phyloP scores from a whole-genome alignment of 371 early-diverging fungal species.

The Circinella umbellata region DNA sequence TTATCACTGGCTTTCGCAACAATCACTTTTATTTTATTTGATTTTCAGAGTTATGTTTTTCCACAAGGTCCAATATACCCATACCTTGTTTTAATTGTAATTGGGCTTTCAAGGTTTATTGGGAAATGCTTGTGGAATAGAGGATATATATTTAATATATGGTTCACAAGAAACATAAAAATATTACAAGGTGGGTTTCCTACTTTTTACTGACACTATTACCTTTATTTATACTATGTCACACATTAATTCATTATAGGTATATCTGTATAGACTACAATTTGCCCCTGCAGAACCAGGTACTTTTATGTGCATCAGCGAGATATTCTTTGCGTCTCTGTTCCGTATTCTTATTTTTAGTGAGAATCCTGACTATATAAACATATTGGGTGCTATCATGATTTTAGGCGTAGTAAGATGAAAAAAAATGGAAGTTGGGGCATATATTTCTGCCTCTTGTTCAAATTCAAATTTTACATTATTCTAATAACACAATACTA shows the following conservation, averaged over 20 bases:
- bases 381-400: conserved; percentile 59
- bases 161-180: too few species aligned
- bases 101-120: conserved; percentile 56
- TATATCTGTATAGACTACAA: conserved; percentile 52
- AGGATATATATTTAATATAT: not conserved
- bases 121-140: conserved; percentile 74
- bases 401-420: conserved; percentile 66
- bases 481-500: too few species aligned
- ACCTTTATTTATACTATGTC: too few species aligned
- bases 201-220: too few species aligned
- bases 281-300: conserved; percentile 73
- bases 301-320: conserved; percentile 75
- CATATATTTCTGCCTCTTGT: not conserved
- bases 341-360: conserved; percentile 71
- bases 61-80: conserved; percentile 33
- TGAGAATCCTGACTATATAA: conserved; percentile 60
- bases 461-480: too few species aligned
- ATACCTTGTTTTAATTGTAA: not conserved
- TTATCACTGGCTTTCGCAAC: conserved; percentile 73
- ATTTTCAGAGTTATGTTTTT: conserved; percentile 30
- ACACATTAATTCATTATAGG: conserved; percentile 19
- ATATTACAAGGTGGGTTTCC: too few species aligned
- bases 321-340: conserved; percentile 79
- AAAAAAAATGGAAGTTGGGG: conserved; percentile 51
- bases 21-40: conserved; percentile 35